Base-by-base conservation (phyloP, 1,284 basidiomycete genomes). In the Sphagnurus paluster region DNA sequence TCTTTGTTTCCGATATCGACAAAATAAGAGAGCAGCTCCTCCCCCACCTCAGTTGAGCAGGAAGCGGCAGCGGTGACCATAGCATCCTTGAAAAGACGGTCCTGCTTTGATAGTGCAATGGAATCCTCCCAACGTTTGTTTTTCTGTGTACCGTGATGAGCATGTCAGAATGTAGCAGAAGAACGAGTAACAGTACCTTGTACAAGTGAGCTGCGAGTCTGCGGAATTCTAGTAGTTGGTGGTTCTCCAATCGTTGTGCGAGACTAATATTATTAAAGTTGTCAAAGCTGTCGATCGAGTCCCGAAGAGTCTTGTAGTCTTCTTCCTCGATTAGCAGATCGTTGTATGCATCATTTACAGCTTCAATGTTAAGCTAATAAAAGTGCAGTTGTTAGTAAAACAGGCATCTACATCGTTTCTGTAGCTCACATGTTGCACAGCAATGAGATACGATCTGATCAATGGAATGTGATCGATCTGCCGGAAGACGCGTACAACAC, bases 1-100 rank as follows among this genome's bases (percentile, higher is more conserved):
- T 99, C 97, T 72, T 94, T 96, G 79, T 96, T 97, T 30, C 97
- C 97, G 54, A 99, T 97, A 65, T 93, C 90, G 54, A 98, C 93
- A 63, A 94, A 95, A 73, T 95, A 99, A 7, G 84, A 85, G 16
- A 98, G 75, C 13, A 99, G 75, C 49, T 98, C 97, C 67, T 99
- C 95, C 2, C 93, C 90, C 26, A 98, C 90, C 46, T 94, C 89
- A 5, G 79, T 84, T 20, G 80, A 83, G 29, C 64, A 75, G 5
- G 92, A 95, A n/a, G 79, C 75, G 0, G 95, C 87, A 1, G 95
- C 93, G 0, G 96, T 98, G 62, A 94, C 69, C 72, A 99, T 94
- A 3, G 95, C 90, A 64, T 99, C 97, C 63, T 91, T 90, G 82
- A 93, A 98, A 39, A 99, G 75, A 64, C 97, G 90, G 74, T 99